Base-by-base conservation (phyloP, 352 stramenopile species). In the Phytophthora foliorum region DNA sequence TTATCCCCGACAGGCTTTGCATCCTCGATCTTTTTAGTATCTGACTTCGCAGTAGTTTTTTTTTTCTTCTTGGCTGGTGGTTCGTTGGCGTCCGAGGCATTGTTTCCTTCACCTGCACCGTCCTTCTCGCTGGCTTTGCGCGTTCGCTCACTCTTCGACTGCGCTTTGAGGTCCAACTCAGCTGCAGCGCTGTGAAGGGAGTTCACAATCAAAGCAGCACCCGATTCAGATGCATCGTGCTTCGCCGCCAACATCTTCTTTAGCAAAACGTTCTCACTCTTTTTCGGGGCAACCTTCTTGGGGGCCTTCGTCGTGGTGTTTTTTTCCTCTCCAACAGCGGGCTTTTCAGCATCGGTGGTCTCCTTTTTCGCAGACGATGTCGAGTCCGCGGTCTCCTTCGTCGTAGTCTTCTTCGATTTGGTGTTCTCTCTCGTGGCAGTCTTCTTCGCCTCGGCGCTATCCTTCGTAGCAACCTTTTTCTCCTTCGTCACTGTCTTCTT, bases 231-330 rank as follows among this genome's bases (percentile, higher is more conserved):
- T 32, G 36, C 49, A 63, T 57, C 27, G 1, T 72, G 63, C 46
- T 77, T 77, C n/a, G 63, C 68, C 9, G 68, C 72, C 46, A 65
- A 56, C 72, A 80, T 80, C 31, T 75, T 64, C 36, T 75, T 65
- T 36, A 80, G 24, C 0, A 80, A 38, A 57, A 49, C 68, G 48
- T 80, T 80, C 24, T 52, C 63, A 27, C 72, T 80, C 38, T 75
- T 80, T 39, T 72, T 77, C 14, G 63, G 31, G 14, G 14, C n/a
- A 27, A 29, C 22, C 53, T 77, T 75, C 44, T 75, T 74, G 11
- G 53, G 10, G 2, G 34, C 54, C 6, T 57, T 75, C 39, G 56
- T 67, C 4, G n/a, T 22, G 3, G 32, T 14, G 8, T 51, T 13
- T 27, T 67, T 34, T 19, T 68, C 50, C 21, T 63, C 61, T 3